Conservation (phyloP, 495 filamentous ascomycete species). For the Podospora conica region DNA sequence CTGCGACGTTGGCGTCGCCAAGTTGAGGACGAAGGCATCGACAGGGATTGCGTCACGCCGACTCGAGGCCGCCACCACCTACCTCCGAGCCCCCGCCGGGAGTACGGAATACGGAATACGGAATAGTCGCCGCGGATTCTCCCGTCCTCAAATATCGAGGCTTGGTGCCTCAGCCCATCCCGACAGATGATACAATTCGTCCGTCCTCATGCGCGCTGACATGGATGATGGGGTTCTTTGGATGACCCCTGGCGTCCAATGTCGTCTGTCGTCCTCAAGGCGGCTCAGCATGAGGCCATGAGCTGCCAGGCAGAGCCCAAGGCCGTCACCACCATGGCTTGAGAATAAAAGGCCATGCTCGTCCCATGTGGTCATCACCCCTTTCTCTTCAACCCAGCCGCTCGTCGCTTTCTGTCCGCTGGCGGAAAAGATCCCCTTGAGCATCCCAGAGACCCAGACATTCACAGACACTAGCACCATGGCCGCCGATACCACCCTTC, state of each 20-base stretch:
- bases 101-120: too few relatives aligned
- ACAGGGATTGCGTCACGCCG: background rate
- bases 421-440: background rate
- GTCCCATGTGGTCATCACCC: background rate
- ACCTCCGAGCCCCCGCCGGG: too few relatives aligned
- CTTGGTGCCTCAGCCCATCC: background rate
- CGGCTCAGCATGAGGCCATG: too few relatives aligned
- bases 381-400: background rate
- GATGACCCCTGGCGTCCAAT: background rate
- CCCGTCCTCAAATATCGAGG: background rate
- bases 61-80: too few relatives aligned
- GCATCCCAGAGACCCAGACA: background rate
- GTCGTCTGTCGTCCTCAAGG: background rate
- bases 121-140: too few relatives aligned
- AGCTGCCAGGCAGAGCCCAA: background rate
- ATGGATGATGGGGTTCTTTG: background rate
- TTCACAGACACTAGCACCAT: background rate
- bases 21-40: background rate
- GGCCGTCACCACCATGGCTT: background rate
- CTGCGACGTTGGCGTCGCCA: background rate
- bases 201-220: background rate
- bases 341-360: background rate
- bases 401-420: too few relatives aligned
- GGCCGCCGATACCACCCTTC: constrained; percentile 1
- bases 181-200: background rate